Evolutionary conservation across 441 rosid genomes (phyloP).

Genomic region (Adansonia madagascariensis): DNA sequence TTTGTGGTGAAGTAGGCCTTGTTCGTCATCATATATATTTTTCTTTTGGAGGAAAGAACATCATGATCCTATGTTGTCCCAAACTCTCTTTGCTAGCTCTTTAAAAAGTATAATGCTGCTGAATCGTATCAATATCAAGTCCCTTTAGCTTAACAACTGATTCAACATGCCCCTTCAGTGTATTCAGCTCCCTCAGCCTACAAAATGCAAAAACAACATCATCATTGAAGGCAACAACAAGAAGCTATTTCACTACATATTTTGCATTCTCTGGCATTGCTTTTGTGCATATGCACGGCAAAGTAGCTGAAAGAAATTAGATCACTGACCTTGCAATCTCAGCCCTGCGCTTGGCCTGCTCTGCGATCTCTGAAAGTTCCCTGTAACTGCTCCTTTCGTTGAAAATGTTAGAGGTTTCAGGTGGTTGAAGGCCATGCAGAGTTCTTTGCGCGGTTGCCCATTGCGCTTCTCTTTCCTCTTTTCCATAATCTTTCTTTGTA

Average conservation of each 20-base stretch:
- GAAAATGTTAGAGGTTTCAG: constrained; percentile 53
- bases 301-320: neutral
- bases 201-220: neutral
- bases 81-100: neutral
- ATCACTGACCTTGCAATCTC: constrained; percentile 76
- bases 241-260: neutral
- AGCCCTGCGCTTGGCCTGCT: constrained; percentile 89
- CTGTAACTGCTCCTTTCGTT: constrained; percentile 68
- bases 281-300: neutral
- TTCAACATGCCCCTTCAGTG: constrained; percentile 79
- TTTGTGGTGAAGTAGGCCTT: neutral
- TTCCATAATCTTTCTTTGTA: constrained; percentile 91
- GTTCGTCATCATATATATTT: constrained; percentile 38
- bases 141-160: constrained; percentile 84
- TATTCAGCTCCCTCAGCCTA: constrained; percentile 78
- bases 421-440: constrained; percentile 89
- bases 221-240: neutral
- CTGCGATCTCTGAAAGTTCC: constrained; percentile 86
- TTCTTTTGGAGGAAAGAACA: neutral
- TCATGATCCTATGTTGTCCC: neutral
- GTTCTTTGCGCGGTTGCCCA: constrained; percentile 97
- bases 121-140: constrained; percentile 75
- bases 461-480: constrained; percentile 91
- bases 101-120: constrained; percentile 82
- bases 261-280: neutral